A percentile compares a stretch with the other conserved stretches of the same genome.
phyloP scores from a whole-genome alignment of 139 green algal species.

The Picochlorum sp. region DNA sequence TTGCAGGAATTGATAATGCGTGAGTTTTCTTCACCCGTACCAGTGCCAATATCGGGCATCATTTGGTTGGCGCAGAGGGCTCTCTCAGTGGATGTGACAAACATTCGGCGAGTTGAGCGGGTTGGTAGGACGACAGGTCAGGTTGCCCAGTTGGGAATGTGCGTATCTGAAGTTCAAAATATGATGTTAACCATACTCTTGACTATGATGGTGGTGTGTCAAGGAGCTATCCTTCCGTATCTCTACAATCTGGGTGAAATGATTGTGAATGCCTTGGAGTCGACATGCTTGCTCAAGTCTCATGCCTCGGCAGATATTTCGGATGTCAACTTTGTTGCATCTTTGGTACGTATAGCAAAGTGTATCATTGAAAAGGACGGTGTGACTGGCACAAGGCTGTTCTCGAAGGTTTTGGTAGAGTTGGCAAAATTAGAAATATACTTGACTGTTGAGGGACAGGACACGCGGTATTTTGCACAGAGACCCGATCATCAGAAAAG shows the following conservation, averaged over 20 bases:
- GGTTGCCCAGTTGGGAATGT: neutral
- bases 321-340: neutral
- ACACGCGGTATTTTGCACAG: no score
- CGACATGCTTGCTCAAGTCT: neutral
- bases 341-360: no score
- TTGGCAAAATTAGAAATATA: no score
- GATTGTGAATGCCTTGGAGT: neutral
- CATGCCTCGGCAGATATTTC: neutral
- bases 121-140: slow-evolving; percentile 1
- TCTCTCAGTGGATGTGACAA: neutral
- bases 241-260: neutral
- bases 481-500: no score
- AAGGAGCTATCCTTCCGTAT: neutral
- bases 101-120: neutral
- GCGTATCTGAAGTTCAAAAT: neutral
- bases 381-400: no score
- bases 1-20: neutral
- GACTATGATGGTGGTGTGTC: neutral
- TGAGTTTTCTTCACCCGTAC: neutral
- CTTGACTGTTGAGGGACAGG: no score
- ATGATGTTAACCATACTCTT: neutral
- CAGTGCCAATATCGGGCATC: neutral
- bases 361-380: no score
- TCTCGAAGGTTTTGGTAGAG: no score
- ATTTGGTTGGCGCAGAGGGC: neutral